These are phyloP conservation scores for Graphiopsis chlorocephala DNA, from an alignment of 2,329 filamentous ascomycete species.

Conservation along the genomic window DNA sequence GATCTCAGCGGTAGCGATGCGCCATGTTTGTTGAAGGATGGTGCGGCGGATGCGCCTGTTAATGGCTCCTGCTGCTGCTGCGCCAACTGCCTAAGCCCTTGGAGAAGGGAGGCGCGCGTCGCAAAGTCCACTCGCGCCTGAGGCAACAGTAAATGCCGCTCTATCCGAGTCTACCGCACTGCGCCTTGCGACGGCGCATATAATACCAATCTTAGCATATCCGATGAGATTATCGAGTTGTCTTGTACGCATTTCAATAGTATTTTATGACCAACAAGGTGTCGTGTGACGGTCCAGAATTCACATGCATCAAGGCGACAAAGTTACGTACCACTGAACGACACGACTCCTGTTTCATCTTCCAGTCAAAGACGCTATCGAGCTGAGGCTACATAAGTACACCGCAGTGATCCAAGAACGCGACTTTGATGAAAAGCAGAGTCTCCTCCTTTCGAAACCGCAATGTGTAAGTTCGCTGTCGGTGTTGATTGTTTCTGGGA, in stretches of 20 bases:
- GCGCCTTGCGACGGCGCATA: neutral
- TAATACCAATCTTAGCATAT: neutral
- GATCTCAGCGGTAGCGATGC: constrained; percentile 1
- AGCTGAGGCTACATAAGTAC: neutral
- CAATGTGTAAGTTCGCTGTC: neutral
- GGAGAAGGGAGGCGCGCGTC: neutral
- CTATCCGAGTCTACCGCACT: neutral
- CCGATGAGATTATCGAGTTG: no score
- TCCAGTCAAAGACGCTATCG: neutral
- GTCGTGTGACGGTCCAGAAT: neutral
- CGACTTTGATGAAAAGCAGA: neutral
- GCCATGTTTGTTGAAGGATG: neutral
- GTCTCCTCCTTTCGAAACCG: neutral
- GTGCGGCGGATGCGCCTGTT: constrained; percentile 8
- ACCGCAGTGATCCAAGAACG: neutral
- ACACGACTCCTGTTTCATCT: neutral
- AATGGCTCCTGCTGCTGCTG: constrained; percentile 14
- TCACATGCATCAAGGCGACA: neutral
- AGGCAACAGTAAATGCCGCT: constrained; percentile 1
- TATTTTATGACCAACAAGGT: neutral
- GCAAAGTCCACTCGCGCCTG: neutral
- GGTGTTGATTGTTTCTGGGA: neutral
- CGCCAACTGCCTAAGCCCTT: neutral
- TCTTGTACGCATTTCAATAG: neutral
- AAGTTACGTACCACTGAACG: neutral